phyloP scores from a whole-genome alignment of 2,329 filamentous ascomycete species.

The Colletotrichum scovillei region DNA sequence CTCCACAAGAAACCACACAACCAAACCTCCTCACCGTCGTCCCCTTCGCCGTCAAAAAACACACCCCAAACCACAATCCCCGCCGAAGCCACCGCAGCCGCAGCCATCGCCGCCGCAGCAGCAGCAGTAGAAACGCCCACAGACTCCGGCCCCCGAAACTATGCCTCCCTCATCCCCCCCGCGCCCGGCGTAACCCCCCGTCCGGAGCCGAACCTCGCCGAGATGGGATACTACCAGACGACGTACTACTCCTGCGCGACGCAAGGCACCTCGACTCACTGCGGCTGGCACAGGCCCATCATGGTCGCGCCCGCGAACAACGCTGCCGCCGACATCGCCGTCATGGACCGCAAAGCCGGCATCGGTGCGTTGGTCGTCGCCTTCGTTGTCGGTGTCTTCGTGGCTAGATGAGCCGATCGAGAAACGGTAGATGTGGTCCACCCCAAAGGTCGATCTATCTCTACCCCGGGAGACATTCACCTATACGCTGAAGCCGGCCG shows the following conservation, averaged over 20 bases:
- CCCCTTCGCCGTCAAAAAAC: neutral
- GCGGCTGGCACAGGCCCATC: slow-evolving; percentile 36
- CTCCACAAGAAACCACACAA: slow-evolving; percentile 14
- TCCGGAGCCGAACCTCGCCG: slow-evolving; percentile 33
- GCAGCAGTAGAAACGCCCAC: slow-evolving; percentile 7
- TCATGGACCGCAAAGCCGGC: neutral
- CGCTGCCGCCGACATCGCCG: neutral
- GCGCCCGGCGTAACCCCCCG: slow-evolving; percentile 34
- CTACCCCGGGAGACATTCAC: too few species aligned
- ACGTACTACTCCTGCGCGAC: slow-evolving; percentile 36
- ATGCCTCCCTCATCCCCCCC: slow-evolving; percentile 34
- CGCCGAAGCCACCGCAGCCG: neutral
- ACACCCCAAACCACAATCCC: neutral
- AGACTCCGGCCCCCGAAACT: slow-evolving; percentile 29
- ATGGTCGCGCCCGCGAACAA: slow-evolving; percentile 25
- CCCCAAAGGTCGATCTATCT: too few species aligned
- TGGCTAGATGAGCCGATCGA: neutral
- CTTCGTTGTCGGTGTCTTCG: neutral
- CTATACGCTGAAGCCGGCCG: neutral
- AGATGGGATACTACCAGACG: slow-evolving; percentile 33
- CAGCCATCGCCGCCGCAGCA: neutral
- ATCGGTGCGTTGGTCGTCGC: neutral
- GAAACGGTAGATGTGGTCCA: too few species aligned
- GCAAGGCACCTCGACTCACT: slow-evolving; percentile 25
- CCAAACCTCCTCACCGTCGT: neutral